Conservation (phyloP, 106 monocot species). For the Dendrobium officinale region DNA sequence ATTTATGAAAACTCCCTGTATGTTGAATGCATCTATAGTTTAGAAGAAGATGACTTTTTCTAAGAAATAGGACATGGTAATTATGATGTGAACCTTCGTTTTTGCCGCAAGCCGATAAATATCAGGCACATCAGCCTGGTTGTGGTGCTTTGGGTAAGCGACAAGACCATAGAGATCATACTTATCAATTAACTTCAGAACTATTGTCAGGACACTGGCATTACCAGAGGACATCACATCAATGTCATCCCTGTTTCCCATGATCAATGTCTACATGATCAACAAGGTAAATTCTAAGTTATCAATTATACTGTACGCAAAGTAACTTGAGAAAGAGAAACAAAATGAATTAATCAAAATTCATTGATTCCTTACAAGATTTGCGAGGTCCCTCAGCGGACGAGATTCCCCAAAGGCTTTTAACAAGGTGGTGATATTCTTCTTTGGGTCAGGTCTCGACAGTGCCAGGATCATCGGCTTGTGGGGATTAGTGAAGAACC, state of each 20-base stretch:
- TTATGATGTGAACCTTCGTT: constrained; percentile 49
- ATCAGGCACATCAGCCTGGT: constrained; percentile 82
- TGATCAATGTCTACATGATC: constrained; percentile 72
- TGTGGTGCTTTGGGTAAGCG: constrained; percentile 88
- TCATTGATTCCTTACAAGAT: constrained; percentile 57
- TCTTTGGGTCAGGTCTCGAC: constrained; percentile 89
- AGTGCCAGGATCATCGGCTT: constrained; percentile 95
- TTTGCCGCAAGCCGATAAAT: constrained; percentile 88
- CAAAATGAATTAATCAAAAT: neutral
- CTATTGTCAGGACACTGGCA: constrained; percentile 72
- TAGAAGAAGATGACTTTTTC: neutral
- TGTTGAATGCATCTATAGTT: neutral
- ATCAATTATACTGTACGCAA: neutral
- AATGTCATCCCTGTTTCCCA: constrained; percentile 98
- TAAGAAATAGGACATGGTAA: neutral
- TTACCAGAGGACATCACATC: constrained; percentile 79
- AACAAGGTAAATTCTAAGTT: neutral
- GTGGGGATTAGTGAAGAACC: constrained; percentile 94
- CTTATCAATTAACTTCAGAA: constrained; percentile 91
- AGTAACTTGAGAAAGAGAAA: neutral
- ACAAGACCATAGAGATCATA: constrained; percentile 94
- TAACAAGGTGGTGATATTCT: constrained; percentile 93
- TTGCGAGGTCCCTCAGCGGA: constrained; percentile 79
- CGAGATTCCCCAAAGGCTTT: constrained; percentile 96
- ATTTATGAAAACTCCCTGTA: constrained; percentile 93